A percentile compares a stretch with the other conserved stretches of the same genome.
Evolutionary conservation across 441 rosid species (phyloP).

Genomic region (Gossypium schwendimanii): DNA sequence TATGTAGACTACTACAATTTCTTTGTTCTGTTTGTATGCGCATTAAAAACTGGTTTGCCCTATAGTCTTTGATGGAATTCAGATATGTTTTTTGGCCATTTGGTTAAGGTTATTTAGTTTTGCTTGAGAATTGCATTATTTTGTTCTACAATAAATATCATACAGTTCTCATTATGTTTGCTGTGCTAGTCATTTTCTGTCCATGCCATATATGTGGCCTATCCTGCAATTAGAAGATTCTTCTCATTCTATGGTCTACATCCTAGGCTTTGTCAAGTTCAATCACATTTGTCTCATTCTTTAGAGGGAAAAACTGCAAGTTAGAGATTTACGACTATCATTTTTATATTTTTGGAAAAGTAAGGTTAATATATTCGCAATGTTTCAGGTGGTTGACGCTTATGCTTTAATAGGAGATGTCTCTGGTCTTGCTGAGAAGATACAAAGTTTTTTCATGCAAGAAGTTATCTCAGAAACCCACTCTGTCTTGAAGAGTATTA

Average conservation of each 20-base stretch:
- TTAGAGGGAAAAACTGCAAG: neutral
- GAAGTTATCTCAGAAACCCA: slow-evolving; percentile 94
- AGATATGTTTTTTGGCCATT: neutral
- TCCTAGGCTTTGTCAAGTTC: neutral
- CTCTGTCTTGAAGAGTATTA: slow-evolving; percentile 57
- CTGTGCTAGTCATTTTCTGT: neutral
- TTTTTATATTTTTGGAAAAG: slow-evolving; percentile 5
- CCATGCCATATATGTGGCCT: neutral
- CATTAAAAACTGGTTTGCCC: neutral
- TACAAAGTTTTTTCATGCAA: slow-evolving; percentile 96
- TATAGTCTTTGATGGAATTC: neutral
- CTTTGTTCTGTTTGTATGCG: neutral
- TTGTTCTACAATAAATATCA: neutral
- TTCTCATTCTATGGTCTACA: neutral
- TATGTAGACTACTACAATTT: neutral
- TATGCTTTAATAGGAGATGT: slow-evolving; percentile 96
- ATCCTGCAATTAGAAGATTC: slow-evolving; percentile 7
- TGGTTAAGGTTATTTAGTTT: neutral
- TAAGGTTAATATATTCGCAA: slow-evolving; percentile 13
- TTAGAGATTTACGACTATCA: neutral
- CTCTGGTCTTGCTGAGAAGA: slow-evolving; percentile 96
- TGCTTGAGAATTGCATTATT: neutral
- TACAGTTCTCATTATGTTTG: neutral
- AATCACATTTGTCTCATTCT: neutral
- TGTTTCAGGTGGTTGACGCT: slow-evolving; percentile 83